Conservation (phyloP, 1,139 yeast species). For the Geotrichum carabidarum region DNA sequence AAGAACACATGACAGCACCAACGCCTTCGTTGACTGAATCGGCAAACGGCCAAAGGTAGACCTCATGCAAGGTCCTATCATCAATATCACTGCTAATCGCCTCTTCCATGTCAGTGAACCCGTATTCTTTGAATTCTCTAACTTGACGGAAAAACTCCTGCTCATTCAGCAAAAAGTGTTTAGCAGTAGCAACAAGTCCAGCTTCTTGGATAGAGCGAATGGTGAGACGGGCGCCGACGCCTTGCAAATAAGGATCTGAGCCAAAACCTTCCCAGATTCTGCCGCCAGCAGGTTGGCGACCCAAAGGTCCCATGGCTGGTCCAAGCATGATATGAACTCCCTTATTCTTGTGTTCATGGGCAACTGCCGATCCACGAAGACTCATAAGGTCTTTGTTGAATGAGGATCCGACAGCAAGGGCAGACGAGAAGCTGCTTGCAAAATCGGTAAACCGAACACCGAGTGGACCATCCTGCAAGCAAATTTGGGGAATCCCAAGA, state of each 20-base stretch:
- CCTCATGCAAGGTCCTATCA: constrained; percentile 59
- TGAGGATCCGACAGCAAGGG: constrained; percentile 54
- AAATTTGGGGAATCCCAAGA: constrained; percentile 52
- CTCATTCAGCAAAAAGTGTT: constrained; percentile 57
- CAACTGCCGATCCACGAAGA: constrained; percentile 54
- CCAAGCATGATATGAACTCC: constrained; percentile 59
- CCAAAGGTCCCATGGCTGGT: constrained; percentile 64
- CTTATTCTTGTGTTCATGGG: constrained; percentile 51
- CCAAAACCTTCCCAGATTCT: constrained; percentile 66
- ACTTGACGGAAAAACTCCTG: constrained; percentile 62
- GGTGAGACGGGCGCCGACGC: constrained; percentile 51
- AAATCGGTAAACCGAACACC: constrained; percentile 59
- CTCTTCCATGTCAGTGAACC: constrained; percentile 26
- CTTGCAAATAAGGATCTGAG: constrained; percentile 58
- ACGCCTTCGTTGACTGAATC: constrained; percentile 58
- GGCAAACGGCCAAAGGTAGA: constrained; percentile 64
- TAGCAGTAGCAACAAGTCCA: constrained; percentile 52
- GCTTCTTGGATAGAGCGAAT: constrained; percentile 56
- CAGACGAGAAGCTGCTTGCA: constrained; percentile 55
- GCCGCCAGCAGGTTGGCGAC: constrained; percentile 58
- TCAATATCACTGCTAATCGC: constrained; percentile 46
- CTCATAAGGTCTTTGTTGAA: constrained; percentile 52
- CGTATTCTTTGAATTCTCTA: constrained; percentile 51
- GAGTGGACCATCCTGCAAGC: constrained; percentile 62
- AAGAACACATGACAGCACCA: constrained; percentile 61